Conservation (phyloP, 2,329 filamentous ascomycete genomes). For the Penicillium digitatum region DNA sequence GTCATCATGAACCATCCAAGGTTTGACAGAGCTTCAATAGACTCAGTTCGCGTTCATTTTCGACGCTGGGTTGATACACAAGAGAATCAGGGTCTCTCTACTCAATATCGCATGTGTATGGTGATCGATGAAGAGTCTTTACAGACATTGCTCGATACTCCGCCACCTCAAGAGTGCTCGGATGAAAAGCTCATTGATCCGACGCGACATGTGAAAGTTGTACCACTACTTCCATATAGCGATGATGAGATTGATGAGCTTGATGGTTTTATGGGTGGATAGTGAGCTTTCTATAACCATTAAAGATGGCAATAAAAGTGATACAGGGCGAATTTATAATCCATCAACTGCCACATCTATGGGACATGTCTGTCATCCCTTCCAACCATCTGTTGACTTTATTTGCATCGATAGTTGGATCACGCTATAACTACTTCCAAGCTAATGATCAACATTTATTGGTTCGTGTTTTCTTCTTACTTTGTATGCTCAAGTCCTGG, state of each 20-base stretch:
- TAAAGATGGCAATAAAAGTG: neutral
- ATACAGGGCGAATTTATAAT: neutral
- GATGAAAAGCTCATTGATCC: neutral
- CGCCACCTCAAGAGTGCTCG: neutral
- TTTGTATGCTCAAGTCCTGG: neutral
- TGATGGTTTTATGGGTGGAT: constrained; percentile 1
- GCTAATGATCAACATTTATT: neutral
- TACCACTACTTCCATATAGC: neutral
- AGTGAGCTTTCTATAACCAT: neutral
- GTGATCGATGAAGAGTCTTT: constrained; percentile 2
- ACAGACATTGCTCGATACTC: neutral
- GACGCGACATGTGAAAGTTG: neutral
- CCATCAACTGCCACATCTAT: too few relatives aligned
- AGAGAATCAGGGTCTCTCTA: neutral
- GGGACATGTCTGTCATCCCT: too few relatives aligned
- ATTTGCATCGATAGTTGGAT: too few relatives aligned
- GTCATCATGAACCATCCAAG: neutral
- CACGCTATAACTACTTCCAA: neutral
- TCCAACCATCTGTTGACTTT: too few relatives aligned
- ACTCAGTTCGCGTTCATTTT: neutral
- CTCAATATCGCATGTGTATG: constrained; percentile 1
- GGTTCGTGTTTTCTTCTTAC: neutral
- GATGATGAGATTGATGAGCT: neutral
- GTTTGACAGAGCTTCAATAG: neutral
- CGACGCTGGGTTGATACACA: neutral